phyloP scores from a whole-genome alignment of 176 grass and related monocot genomes.

The Chloris gayana region DNA sequence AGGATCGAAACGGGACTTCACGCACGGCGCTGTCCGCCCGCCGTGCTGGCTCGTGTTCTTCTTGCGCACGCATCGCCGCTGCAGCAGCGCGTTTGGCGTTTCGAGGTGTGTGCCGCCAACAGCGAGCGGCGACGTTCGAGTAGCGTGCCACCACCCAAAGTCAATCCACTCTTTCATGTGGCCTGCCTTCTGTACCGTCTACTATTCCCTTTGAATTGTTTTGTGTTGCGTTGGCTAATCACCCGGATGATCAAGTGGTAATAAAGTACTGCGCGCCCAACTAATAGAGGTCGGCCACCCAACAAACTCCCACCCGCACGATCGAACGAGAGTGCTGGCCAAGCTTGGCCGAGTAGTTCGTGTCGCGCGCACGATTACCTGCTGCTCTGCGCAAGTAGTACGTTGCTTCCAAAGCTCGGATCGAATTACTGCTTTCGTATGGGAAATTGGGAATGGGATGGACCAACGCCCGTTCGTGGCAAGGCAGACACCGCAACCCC shows the following conservation, averaged over 20 bases:
- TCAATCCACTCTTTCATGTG: background rate
- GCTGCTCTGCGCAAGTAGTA: no score
- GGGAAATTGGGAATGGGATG: background rate
- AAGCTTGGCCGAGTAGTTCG: background rate
- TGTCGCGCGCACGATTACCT: background rate
- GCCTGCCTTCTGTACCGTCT: background rate
- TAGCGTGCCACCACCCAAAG: background rate
- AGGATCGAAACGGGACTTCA: no score
- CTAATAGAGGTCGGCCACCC: background rate
- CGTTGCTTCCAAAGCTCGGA: no score
- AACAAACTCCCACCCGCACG: background rate
- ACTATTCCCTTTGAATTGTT: background rate
- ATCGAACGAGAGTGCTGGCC: background rate
- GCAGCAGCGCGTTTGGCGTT: background rate
- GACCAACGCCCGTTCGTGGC: background rate
- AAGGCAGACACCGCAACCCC: background rate
- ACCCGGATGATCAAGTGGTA: background rate
- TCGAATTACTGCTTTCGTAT: no score
- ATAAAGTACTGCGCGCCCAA: background rate
- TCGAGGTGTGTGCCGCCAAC: background rate
- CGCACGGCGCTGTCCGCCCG: no score
- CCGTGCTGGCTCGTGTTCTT: no score
- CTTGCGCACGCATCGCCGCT: background rate
- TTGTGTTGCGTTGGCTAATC: background rate
- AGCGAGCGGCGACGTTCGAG: background rate